Percentiles rank a stretch among this genome's conserved stretches.
Conservation (phyloP, 306 rosid species). For the Cicer chorassanicum region DNA sequence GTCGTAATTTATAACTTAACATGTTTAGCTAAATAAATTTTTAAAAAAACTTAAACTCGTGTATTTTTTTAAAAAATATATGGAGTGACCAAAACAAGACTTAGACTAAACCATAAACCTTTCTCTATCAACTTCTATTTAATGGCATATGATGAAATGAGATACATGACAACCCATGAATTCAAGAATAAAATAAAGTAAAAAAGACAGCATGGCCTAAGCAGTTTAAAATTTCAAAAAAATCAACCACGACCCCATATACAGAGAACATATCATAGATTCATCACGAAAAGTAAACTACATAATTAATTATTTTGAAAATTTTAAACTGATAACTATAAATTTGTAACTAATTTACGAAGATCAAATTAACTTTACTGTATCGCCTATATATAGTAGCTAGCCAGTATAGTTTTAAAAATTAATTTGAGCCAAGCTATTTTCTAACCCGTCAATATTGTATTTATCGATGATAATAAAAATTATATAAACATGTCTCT, state of each 20-base stretch:
- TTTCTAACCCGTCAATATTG: neutral
- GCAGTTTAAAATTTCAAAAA: constrained; percentile 4
- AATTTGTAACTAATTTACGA: too few relatives aligned
- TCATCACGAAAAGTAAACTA: too few relatives aligned
- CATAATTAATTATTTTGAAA: too few relatives aligned
- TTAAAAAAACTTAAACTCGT: too few relatives aligned
- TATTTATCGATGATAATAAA: neutral
- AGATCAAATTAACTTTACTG: neutral
- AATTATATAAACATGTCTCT: constrained; percentile 14
- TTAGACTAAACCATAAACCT: too few relatives aligned
- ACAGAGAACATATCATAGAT: too few relatives aligned
- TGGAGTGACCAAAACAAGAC: too few relatives aligned
- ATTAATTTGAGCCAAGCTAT: neutral
- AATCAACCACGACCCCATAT: neutral
- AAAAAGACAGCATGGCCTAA: constrained; percentile 4
- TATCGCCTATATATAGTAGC: neutral
- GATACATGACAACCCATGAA: neutral
- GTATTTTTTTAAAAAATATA: too few relatives aligned
- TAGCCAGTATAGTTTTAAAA: neutral
- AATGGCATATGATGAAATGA: neutral
- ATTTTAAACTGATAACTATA: too few relatives aligned
- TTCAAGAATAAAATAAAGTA: neutral
- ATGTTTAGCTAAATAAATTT: too few relatives aligned
- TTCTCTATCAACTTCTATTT: too few relatives aligned
- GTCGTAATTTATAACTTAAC: too few relatives aligned